Conservation (phyloP, 202 grass and related monocot species). For the Cymbopogon flexuosus region DNA sequence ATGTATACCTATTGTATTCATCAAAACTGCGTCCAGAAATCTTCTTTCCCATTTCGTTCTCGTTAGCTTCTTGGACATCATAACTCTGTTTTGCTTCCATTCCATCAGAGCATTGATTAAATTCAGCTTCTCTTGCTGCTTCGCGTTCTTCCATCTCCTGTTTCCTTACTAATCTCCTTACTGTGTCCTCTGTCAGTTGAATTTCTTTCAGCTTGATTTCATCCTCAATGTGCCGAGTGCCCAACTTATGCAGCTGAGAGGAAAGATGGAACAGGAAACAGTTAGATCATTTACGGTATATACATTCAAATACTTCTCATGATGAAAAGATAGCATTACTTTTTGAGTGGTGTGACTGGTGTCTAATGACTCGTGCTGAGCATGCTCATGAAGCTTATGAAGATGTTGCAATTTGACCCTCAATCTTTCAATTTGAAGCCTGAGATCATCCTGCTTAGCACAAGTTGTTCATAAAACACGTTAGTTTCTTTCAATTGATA, state of each 20-base stretch:
- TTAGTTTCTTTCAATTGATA: slow-evolving; percentile 17
- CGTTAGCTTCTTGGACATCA: slow-evolving; percentile 22
- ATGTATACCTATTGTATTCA: slow-evolving; percentile 61
- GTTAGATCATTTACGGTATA: not conserved
- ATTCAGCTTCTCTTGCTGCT: slow-evolving; percentile 29
- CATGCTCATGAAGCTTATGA: slow-evolving; percentile 41
- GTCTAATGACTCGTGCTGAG: slow-evolving; percentile 36
- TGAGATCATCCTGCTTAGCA: slow-evolving; percentile 50
- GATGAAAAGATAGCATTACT: slow-evolving; percentile 36
- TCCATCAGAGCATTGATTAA: slow-evolving; percentile 15
- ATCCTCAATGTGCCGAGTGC: slow-evolving; percentile 27
- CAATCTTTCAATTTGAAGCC: slow-evolving; percentile 54
- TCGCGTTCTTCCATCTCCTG: slow-evolving; percentile 43
- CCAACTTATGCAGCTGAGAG: slow-evolving; percentile 40
- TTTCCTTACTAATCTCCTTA: slow-evolving; percentile 41
- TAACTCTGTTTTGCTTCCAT: slow-evolving; percentile 30
- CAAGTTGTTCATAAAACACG: slow-evolving; percentile 13
- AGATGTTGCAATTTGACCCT: slow-evolving; percentile 48
- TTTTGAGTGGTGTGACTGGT: slow-evolving; percentile 32
- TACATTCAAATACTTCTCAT: not conserved
- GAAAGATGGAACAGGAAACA: slow-evolving; percentile 5
- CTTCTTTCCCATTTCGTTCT: slow-evolving; percentile 32
- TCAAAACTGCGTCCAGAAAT: slow-evolving; percentile 5
- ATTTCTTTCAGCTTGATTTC: slow-evolving; percentile 51
- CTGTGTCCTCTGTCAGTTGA: slow-evolving; percentile 40